Evolutionary conservation across 768 basidiomycete genomes (phyloP).

Genomic region (Russula olivacea): DNA sequence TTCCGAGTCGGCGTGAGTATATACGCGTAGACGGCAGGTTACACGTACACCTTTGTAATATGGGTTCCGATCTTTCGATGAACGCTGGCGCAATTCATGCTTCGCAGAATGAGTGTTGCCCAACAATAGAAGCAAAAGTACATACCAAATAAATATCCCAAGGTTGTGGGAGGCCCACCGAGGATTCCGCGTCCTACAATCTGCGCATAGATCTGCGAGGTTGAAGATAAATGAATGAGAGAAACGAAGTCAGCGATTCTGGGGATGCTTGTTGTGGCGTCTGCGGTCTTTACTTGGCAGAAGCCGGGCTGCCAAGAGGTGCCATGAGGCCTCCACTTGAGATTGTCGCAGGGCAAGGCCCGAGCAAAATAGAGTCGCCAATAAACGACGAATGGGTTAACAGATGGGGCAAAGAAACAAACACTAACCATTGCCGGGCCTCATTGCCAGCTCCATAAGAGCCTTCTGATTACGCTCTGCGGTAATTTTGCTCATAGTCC

Average conservation of each 20-base stretch:
- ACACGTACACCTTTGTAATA: slow-evolving; percentile 81
- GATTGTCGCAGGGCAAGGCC: not conserved
- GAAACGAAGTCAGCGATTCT: slow-evolving; percentile 3
- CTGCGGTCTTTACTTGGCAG: slow-evolving; percentile 4
- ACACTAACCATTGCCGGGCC: slow-evolving; percentile 21
- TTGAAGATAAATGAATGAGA: not conserved
- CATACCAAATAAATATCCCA: slow-evolving; percentile 85
- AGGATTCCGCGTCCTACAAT: slow-evolving; percentile 82
- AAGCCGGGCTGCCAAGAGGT: not conserved
- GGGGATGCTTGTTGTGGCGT: not conserved
- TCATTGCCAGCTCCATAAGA: slow-evolving; percentile 17
- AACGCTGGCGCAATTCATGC: slow-evolving; percentile 82
- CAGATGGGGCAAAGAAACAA: not conserved
- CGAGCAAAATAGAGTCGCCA: not conserved
- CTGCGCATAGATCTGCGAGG: slow-evolving; percentile 74
- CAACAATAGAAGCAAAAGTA: slow-evolving; percentile 20
- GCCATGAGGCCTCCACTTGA: not conserved
- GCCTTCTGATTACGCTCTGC: slow-evolving; percentile 24
- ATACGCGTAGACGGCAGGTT: not conserved
- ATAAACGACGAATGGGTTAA: not conserved
- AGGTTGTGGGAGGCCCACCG: slow-evolving; percentile 88
- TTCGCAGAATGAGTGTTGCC: slow-evolving; percentile 31
- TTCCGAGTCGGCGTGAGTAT: not conserved
- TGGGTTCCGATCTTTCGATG: slow-evolving; percentile 96
- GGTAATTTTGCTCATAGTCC: slow-evolving; percentile 11